These are phyloP conservation scores for Saksenaea vasiformis DNA, from an alignment of 371 early-diverging fungal genomes.

Conservation along the genomic window DNA sequence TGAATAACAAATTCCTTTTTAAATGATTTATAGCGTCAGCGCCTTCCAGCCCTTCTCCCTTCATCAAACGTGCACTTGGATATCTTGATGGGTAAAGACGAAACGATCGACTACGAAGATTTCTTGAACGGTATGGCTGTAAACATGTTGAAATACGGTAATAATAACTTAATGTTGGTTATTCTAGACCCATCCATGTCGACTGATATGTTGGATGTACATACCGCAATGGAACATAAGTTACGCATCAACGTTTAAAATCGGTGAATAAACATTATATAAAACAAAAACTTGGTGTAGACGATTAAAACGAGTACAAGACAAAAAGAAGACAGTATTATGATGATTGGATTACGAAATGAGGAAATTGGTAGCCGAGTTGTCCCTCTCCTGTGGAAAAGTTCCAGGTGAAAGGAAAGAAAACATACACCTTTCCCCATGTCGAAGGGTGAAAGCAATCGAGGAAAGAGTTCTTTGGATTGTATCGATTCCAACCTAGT, in stretches of 20 bases:
- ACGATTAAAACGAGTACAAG: too few species aligned
- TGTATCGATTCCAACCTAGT: too few species aligned
- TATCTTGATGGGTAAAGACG: conserved; percentile 86
- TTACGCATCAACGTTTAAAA: conserved; percentile 41
- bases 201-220: conserved; percentile 65
- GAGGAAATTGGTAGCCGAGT: too few species aligned
- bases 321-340: too few species aligned
- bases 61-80: conserved; percentile 80
- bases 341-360: too few species aligned
- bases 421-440: too few species aligned
- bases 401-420: too few species aligned
- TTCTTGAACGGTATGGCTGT: conserved; percentile 71
- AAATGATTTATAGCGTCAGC: conserved; percentile 36
- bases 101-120: conserved; percentile 89
- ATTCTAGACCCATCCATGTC: conserved; percentile 60
- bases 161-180: not conserved
- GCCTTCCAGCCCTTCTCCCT: conserved; percentile 71
- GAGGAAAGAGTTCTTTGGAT: too few species aligned
- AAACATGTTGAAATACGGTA: not conserved
- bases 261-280: not conserved
- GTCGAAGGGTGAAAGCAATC: too few species aligned
- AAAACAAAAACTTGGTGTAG: too few species aligned
- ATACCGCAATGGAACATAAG: conserved; percentile 68
- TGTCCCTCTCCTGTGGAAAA: too few species aligned
- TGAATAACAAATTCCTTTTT: not conserved